These are phyloP conservation scores for Gloeostereum incarnatum DNA, from an alignment of 768 basidiomycete genomes.

Conservation along the genomic window DNA sequence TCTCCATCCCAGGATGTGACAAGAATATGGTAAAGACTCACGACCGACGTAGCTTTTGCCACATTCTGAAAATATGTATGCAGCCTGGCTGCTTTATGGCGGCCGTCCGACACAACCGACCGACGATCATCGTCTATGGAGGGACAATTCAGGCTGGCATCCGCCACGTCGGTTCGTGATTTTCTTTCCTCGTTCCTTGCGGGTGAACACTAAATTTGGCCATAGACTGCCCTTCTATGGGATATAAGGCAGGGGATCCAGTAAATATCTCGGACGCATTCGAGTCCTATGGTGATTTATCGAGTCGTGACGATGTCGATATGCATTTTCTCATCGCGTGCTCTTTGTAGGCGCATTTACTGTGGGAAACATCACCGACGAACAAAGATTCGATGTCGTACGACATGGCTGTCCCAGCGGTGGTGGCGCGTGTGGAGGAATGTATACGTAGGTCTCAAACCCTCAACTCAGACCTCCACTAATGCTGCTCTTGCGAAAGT, in stretches of 20 bases:
- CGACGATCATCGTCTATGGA: constrained; percentile 82
- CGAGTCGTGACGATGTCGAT: not conserved
- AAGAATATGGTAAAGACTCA: constrained; percentile 61
- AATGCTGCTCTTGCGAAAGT: constrained; percentile 17
- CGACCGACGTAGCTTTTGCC: not conserved
- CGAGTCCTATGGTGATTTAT: constrained; percentile 62
- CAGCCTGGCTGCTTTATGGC: constrained; percentile 76
- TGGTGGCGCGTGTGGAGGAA: constrained; percentile 78
- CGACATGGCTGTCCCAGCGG: constrained; percentile 74
- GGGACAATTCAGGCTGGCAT: constrained; percentile 76
- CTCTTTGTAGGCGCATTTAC: constrained; percentile 57
- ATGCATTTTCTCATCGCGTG: constrained; percentile 1
- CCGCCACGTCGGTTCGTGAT: constrained; percentile 50
- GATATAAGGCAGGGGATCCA: constrained; percentile 66
- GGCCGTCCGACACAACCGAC: constrained; percentile 78
- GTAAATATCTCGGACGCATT: constrained; percentile 82
- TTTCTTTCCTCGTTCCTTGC: constrained; percentile 14
- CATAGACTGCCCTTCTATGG: constrained; percentile 72
- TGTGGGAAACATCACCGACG: constrained; percentile 69
- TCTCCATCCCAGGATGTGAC: constrained; percentile 82
- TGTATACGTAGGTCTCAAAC: constrained; percentile 57
- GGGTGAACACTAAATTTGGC: constrained; percentile 23
- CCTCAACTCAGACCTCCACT: not conserved
- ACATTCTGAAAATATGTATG: not conserved
- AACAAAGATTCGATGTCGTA: constrained; percentile 78